Conservation (phyloP, 2,329 filamentous ascomycete species). For the Gnomoniopsis smithogilvyi region DNA sequence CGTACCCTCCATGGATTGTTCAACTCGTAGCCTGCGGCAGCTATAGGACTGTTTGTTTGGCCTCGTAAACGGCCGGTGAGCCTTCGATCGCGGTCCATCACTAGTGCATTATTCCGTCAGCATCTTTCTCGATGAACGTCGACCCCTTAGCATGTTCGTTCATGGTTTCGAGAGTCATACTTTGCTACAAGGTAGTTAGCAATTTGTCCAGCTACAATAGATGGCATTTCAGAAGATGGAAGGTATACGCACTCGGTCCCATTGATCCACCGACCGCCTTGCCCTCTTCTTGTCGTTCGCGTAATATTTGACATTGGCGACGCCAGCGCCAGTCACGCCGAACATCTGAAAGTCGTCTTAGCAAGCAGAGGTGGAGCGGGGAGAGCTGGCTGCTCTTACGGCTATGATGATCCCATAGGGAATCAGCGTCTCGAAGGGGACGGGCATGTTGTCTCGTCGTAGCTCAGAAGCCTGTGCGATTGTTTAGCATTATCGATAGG, state of each 20-base stretch:
- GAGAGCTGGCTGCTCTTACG: slow-evolving; percentile 39
- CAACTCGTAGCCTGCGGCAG: slow-evolving; percentile 58
- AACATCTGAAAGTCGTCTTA: slow-evolving; percentile 52
- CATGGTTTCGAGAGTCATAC: slow-evolving; percentile 32
- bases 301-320: slow-evolving; percentile 54
- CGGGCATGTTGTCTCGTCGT: slow-evolving; percentile 46
- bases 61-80: slow-evolving; percentile 58
- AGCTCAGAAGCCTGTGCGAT: slow-evolving; percentile 16
- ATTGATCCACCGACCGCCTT: slow-evolving; percentile 59
- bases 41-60: slow-evolving; percentile 52
- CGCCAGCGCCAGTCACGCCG: slow-evolving; percentile 54
- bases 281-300: slow-evolving; percentile 60
- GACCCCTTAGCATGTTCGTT: neutral
- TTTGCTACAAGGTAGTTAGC: slow-evolving; percentile 43
- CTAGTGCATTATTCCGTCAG: slow-evolving; percentile 33
- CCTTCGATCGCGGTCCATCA: slow-evolving; percentile 64
- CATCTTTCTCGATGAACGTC: neutral
- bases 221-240: neutral
- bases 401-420: slow-evolving; percentile 63
- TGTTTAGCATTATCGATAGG: slow-evolving; percentile 14
- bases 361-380: slow-evolving; percentile 8
- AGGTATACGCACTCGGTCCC: slow-evolving; percentile 51
- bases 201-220: slow-evolving; percentile 25
- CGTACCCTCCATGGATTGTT: slow-evolving; percentile 64
- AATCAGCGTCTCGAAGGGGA: slow-evolving; percentile 63